Percentiles rank a stretch among this genome's conserved stretches.
phyloP scores from a whole-genome alignment of 192 early-diverging fungal genomes.

The Coemansia sp. region DNA sequence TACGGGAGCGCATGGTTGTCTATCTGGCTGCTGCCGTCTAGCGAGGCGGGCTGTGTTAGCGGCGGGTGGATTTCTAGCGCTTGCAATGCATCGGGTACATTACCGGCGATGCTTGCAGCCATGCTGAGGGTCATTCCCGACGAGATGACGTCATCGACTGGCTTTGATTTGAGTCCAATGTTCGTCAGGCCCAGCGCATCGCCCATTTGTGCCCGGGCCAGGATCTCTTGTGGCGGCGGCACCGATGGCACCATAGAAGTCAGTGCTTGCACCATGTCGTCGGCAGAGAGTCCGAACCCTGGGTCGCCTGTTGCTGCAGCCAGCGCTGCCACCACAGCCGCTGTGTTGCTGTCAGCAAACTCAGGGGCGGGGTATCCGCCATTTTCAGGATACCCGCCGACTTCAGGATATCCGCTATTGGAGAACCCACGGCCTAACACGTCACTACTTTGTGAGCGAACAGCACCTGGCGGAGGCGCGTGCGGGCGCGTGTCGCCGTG shows the following conservation, averaged over 20 bases:
- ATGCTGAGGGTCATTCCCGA: conserved; percentile 1
- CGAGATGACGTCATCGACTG: neutral
- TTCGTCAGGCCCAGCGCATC: conserved; percentile 1
- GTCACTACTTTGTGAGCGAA: neutral
- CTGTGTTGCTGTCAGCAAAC: neutral
- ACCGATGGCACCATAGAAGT: conserved; percentile 13
- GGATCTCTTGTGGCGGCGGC: conserved; percentile 15
- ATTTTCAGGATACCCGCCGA: no score
- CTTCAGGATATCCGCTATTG: neutral
- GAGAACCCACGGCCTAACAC: neutral
- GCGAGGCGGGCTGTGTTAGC: neutral
- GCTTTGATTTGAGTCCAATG: neutral
- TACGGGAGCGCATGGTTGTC: neutral
- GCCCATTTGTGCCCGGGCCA: conserved; percentile 9
- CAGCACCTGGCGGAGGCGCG: neutral
- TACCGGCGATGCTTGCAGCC: conserved; percentile 2
- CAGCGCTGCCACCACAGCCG: conserved; percentile 16
- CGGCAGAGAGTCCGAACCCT: conserved; percentile 10
- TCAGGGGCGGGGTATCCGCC: neutral
- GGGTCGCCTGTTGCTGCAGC: conserved; percentile 11
- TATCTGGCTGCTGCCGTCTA: neutral
- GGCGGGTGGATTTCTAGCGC: neutral
- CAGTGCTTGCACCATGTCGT: conserved; percentile 15
- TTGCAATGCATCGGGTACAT: neutral
- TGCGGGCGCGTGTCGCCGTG: neutral